Evolutionary conservation across 2,329 filamentous ascomycete species (phyloP), one percentile per base, ranked within the genome.

Genomic region (Exophiala bonariae): DNA sequence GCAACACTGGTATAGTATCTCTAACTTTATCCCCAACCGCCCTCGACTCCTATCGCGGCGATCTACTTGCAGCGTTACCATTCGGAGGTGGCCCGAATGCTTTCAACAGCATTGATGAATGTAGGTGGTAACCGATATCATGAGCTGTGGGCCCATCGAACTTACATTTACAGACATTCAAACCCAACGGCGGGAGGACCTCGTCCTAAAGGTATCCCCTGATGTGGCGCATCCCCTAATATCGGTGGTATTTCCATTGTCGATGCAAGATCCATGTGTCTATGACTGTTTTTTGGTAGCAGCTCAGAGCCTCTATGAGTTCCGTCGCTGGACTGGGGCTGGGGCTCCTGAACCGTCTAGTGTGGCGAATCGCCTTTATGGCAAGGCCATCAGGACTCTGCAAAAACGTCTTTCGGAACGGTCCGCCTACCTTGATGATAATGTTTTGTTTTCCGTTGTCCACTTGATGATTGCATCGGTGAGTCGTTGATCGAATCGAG

Each of bases 391-490:
- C 14, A 19, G 41, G 20, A 28, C 47, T 4, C 28, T 54, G 19
- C 47, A 46, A 20, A 47, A 48, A 32, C 51, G 51, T 5, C 36
- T 50, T 35, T 36, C 47, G 20, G 26, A 35, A n/a, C 47, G 47
- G 3, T 31, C 28, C 3, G 47, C 51, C n/a, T 41, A 48, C 20
- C 38, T 50, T 2, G 51, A 54, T 23, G 51, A 54, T 40, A 44
- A 47, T 20, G n/a, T 54, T 19, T 23, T 54, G 14, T 30, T 50
- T n/a, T 47, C 51, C 13, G 40, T 54, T 8, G 22, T 49, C 16
- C 51, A 54, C 31, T 36, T 54, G n/a, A 54, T 54, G 51, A 36
- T 49, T 13, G 51, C 47, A 16, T 47, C 50, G 32, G 51, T 54
- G 44, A 35, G 51, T 50, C 16, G 30, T 22, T 34, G n/a, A n/a